Conservation (phyloP, 257 asterid species). For the Anisodus acutangulus region DNA sequence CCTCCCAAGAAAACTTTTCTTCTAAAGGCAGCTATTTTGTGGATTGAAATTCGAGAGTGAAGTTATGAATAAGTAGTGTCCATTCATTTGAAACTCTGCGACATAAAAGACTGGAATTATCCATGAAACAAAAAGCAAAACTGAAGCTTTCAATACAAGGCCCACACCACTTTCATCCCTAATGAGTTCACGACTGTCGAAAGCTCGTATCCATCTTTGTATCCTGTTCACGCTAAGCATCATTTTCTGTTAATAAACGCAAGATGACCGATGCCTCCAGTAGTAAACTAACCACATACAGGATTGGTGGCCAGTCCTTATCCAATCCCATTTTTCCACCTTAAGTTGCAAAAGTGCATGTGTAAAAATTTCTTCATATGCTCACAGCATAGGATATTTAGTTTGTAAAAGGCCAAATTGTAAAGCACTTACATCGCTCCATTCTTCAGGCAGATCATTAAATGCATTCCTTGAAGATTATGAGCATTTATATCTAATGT, state of each 20-base stretch:
- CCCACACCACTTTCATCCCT: neutral
- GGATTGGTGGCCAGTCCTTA: neutral
- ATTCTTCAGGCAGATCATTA: neutral
- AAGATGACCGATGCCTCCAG: neutral
- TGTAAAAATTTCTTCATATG: neutral
- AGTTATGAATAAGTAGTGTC: neutral
- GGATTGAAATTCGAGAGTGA: neutral
- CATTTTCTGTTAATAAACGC: neutral
- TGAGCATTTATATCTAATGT: neutral
- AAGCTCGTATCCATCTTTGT: neutral
- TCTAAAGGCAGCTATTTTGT: neutral
- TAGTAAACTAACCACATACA: neutral
- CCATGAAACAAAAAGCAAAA: neutral
- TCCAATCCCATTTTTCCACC: neutral
- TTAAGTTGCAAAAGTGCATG: neutral
- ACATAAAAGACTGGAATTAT: neutral
- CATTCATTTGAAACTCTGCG: neutral
- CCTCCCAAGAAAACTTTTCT: neutral
- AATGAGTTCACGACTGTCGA: neutral
- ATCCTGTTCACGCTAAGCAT: neutral
- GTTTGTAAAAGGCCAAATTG: neutral
- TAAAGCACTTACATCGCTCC: neutral
- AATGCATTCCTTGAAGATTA: neutral
- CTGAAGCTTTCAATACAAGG: neutral
- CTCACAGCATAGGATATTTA: neutral